Base-by-base conservation (phyloP, 2,329 filamentous ascomycete species). In the Delphinella strobiligena region DNA sequence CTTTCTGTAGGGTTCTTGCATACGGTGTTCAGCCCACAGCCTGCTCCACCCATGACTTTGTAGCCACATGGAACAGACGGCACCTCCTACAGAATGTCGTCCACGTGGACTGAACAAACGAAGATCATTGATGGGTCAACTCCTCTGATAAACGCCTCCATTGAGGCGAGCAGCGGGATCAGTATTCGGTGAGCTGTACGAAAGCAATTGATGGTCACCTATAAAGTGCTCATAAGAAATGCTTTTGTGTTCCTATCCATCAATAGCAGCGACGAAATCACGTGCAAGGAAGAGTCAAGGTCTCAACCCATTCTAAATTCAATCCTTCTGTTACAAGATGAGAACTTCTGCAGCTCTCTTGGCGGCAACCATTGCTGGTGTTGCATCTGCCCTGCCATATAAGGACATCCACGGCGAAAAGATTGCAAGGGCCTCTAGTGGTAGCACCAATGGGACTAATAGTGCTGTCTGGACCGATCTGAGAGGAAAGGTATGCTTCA, bases 341-440 rank as follows among this genome's bases (percentile, higher is more conserved):
- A 40, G 34, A 31, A n/a, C 37, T 16, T 14, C 31, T 10, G 29
- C 37, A n/a, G 37, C 19, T n/a, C 29, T 40, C 8, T 19, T 19
- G 12, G 37, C 37, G 11, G 22, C 31, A 14, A n/a, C 31, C n/a
- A 11, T 40, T 16, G 12, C 37, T 7, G 37, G 31, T 14, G 7
- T 34, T 35, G 31, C 31, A 3, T 40, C 37, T 31, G 37, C 37
- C 17, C 34, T 36, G 7, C 34, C 39, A 8, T 38, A 32, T 22
- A 31, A 27, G 18, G 19, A 16, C 10, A 19, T 34, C 11, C 14
- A 17, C 9, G 5, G 19, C 5, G 8, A 19, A 11, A 34, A 38
- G 18, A n/a, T 19, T 11, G 17, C 18, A 11, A 38, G 17, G 27
- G 31, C 38, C 16, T 27, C 22, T 27, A n/a, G n/a, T n/a, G n/a